phyloP scores from a whole-genome alignment of 257 asterid species.

The Ocimum tenuiflorum region DNA sequence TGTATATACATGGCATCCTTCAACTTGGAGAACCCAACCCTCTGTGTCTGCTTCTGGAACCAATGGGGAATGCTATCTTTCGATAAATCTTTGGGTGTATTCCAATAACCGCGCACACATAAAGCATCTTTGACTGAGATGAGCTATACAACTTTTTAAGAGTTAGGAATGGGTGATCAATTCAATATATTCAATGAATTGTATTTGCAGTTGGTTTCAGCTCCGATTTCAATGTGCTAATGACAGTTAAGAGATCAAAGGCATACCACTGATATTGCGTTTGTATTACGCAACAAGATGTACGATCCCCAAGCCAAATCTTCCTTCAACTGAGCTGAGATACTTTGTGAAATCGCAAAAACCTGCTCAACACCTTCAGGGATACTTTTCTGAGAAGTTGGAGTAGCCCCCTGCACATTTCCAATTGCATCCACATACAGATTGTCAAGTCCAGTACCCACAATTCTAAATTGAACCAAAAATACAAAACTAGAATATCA shows the following conservation, averaged over 20 bases:
- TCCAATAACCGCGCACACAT: slow-evolving; percentile 97
- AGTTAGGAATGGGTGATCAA: no score
- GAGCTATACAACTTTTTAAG: slow-evolving; percentile 48
- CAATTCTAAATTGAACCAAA: background rate
- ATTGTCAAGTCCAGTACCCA: background rate
- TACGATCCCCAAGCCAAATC: slow-evolving; percentile 97
- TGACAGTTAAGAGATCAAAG: slow-evolving; percentile 8
- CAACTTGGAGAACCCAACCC: slow-evolving; percentile 44
- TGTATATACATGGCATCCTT: slow-evolving; percentile 62
- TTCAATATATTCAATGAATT: no score
- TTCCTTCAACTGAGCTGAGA: slow-evolving; percentile 52
- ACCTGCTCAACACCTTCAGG: slow-evolving; percentile 69
- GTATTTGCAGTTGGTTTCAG: background rate
- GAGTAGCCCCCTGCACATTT: slow-evolving; percentile 59
- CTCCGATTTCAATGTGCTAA: background rate
- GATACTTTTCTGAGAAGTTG: slow-evolving; percentile 41
- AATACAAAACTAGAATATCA: background rate
- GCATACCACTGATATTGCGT: slow-evolving; percentile 81
- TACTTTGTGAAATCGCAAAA: slow-evolving; percentile 52
- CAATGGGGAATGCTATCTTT: slow-evolving; percentile 44
- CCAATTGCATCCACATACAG: background rate
- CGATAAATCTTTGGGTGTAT: slow-evolving; percentile 41
- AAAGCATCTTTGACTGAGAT: slow-evolving; percentile 47
- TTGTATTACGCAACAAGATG: slow-evolving; percentile 71
- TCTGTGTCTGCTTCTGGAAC: slow-evolving; percentile 51